These are phyloP conservation scores for Fraxinus cuspidata DNA, from an alignment of 257 asterid species.

Conservation along the genomic window DNA sequence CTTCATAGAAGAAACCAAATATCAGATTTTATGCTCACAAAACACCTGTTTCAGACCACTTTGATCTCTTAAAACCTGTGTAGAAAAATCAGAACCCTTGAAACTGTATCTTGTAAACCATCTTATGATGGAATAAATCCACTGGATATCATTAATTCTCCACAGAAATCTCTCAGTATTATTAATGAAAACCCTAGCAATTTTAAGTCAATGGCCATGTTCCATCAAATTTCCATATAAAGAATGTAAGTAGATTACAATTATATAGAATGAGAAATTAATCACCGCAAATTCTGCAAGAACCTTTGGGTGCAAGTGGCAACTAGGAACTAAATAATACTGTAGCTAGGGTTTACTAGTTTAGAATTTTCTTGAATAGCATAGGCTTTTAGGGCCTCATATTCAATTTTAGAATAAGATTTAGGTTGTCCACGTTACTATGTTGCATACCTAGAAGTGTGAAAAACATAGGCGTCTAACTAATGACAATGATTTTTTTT, in stretches of 20 bases:
- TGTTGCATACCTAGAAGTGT: not conserved
- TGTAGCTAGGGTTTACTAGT: constrained; percentile 10
- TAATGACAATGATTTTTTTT: too few species aligned
- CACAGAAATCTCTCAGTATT: constrained; percentile 26
- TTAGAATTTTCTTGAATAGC: constrained; percentile 2
- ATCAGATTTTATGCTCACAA: constrained; percentile 18
- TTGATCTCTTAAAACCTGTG: constrained; percentile 27
- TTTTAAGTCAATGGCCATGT: constrained; percentile 42
- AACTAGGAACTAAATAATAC: constrained; percentile 19
- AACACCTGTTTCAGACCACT: constrained; percentile 25
- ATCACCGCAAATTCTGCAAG: constrained; percentile 44
- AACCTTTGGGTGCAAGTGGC: constrained; percentile 36
- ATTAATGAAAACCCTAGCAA: constrained; percentile 21
- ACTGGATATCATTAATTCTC: constrained; percentile 26
- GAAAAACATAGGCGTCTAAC: not conserved
- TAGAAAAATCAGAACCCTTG: constrained; percentile 25
- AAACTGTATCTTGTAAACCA: constrained; percentile 17
- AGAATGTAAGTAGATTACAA: constrained; percentile 14
- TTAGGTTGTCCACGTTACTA: constrained; percentile 1
- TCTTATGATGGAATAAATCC: constrained; percentile 14
- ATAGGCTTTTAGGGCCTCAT: constrained; percentile 18
- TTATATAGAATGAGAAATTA: constrained; percentile 13
- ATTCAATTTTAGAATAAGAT: not conserved
- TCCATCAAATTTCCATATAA: constrained; percentile 38
- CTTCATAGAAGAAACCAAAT: constrained; percentile 3